Evolutionary conservation across 352 stramenopile genomes (phyloP), one percentile per base, ranked within the genome.

Genomic region (Globisporangium cederbergense): DNA sequence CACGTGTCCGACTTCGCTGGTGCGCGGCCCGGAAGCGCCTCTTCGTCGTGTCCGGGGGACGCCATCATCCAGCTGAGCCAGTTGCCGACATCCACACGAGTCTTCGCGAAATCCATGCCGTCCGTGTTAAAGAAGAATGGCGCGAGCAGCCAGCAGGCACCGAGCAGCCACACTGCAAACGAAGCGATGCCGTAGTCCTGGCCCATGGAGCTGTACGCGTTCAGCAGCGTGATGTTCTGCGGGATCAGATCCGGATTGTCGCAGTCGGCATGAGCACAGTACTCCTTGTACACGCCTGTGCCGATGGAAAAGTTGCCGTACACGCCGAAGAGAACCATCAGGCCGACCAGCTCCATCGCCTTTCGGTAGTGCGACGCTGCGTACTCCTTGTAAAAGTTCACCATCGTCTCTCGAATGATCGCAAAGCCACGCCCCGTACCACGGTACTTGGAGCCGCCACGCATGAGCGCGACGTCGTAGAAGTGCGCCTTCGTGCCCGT

Each of bases 41-140:
- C 72, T 32, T 81, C 77, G 11, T 83, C 62, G 28, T 77, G 75
- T 3, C 73, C 68, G 4, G 87, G 76, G 8, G 75, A 83, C 3
- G 79, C 66, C 77, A 93, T 91, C 67, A 96, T 86, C 88, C 88
- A 96, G 5, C 69, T 60, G 3, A 95, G 69, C 81, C 83, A 96
- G 68, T 96, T 81, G 4, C 66, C 75, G n/a, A 93, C 78, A 72
- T 96, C 88, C 14, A 90, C 86, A 42, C 76, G 79, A 2, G 84
- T 95, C 75, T 96, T 96, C 4, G 78, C 74, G 52, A 94, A 96
- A 58, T 96, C 88, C 57, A 96, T 75, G 2, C 86, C 86, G 57
- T 93, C 85, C 32, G 88, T 94, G 67, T 95, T 95, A 75, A 93
- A 95, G 57, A 96, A 77, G 67, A 96, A 95, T 4, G 88, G 88